These are phyloP conservation scores for Coleophoma crateriformis DNA, from an alignment of 2,329 filamentous ascomycete genomes.

Conservation along the genomic window DNA sequence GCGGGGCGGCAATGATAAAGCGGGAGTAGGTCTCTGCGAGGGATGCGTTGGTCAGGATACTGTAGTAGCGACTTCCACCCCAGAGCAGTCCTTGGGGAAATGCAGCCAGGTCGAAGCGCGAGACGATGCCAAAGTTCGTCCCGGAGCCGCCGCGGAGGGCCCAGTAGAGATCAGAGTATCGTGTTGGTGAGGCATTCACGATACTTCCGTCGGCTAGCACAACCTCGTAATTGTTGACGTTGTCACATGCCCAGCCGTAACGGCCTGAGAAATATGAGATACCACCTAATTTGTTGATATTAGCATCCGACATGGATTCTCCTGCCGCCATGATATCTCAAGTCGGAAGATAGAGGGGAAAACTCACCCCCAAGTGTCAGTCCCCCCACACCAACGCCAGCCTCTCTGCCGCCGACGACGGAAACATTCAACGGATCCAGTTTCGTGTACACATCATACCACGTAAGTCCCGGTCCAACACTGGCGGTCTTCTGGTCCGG, in stretches of 20 bases:
- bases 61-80: conserved; percentile 12
- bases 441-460: conserved; percentile 30
- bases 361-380: conserved; percentile 16
- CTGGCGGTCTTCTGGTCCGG: conserved; percentile 20
- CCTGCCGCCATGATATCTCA: no score
- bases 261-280: conserved; percentile 8
- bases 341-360: neutral
- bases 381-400: conserved; percentile 14
- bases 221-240: conserved; percentile 13
- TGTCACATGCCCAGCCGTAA: conserved; percentile 10
- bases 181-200: conserved; percentile 10
- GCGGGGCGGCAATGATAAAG: conserved; percentile 10
- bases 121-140: conserved; percentile 22
- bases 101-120: conserved; percentile 37
- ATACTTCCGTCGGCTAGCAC: conserved; percentile 22
- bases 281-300: conserved; percentile 1
- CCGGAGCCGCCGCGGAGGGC: conserved; percentile 32
- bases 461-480: conserved; percentile 30
- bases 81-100: conserved; percentile 17
- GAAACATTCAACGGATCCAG: conserved; percentile 25
- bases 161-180: conserved; percentile 25
- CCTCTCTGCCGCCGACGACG: conserved; percentile 29
- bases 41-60: conserved; percentile 3
- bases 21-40: conserved; percentile 9
- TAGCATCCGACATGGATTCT: no score